Evolutionary conservation across 2,329 filamentous ascomycete genomes (phyloP), one percentile per base, ranked within the genome.

Genomic region (Epichloe scottii): DNA sequence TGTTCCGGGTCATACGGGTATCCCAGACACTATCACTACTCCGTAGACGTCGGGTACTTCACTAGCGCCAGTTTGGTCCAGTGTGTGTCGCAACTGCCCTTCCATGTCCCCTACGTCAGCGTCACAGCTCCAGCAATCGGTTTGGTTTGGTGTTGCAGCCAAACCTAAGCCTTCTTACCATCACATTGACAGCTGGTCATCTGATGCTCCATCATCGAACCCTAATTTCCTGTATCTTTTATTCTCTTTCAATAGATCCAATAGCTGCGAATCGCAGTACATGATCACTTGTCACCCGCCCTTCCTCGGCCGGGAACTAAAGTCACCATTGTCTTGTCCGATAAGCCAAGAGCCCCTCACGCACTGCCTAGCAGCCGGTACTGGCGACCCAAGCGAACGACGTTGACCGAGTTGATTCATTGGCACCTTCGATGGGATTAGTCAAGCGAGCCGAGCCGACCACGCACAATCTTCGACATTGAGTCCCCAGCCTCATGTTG

Each of bases 401-500:
- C 40, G 40, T 42, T 17, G 19, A 38, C 40, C 19, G 26, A 11
- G 3, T 30, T 12, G 11, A 38, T 35, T 44, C 33, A 14, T 11
- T 21, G 48, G 21, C 40, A 44, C 15, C 33, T 12, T 43, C 40
- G n/a, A 49, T 19, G 40, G 34, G 48, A 43, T 14, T 30, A 19
- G 19, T 42, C 4, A 19, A 44, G 21, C 39, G 6, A 30, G 12
- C 41, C 41, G 48, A 44, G 30, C 10, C 23, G 23, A 42, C 12
- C 1, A 34, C 34, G 15, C 35, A 47, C n/a, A 34, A 26, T 17
- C 15, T 17, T 30, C 7, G 21, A 30, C 19, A 6, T 19, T 17
- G 7, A 30, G 17, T 6, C n/a, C 42, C 48, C 33, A 30, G 46
- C 49, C 58, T 51, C 49, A 60, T 60, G 58, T 51, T 47, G 54